A percentile compares a stretch with the other conserved stretches of the same genome.
These are phyloP conservation scores for Anacardium occidentale DNA, from an alignment of 345 rosid species.

Conservation along the genomic window DNA sequence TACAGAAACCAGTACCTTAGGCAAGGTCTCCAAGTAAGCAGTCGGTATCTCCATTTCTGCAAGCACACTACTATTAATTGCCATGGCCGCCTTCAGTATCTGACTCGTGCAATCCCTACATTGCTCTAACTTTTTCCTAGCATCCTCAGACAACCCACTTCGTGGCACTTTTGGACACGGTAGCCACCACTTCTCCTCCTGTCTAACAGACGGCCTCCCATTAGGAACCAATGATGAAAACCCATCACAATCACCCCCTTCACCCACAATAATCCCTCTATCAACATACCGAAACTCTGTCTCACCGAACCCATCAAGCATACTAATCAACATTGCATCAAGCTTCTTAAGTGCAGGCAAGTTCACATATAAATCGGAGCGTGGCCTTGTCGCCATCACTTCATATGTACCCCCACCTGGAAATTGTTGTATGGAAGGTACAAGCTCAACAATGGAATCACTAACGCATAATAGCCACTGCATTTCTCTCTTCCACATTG, in stretches of 20 bases:
- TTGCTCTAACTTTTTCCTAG: conserved; percentile 79
- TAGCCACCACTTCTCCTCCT: conserved; percentile 94
- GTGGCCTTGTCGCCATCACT: conserved; percentile 84
- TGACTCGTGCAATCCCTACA: conserved; percentile 86
- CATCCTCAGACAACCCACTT: conserved; percentile 71
- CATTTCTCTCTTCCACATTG: conserved; percentile 93
- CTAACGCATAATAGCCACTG: conserved; percentile 93
- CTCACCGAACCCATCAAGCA: conserved; percentile 73
- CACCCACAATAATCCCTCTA: conserved; percentile 74
- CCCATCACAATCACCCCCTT: conserved; percentile 46
- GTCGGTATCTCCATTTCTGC: conserved; percentile 91
- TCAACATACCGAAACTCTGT: conserved; percentile 91
- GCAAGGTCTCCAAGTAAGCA: conserved; percentile 86
- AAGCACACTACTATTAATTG: conserved; percentile 84
- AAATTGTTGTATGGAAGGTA: conserved; percentile 87
- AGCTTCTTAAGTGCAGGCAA: conserved; percentile 97
- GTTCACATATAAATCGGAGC: conserved; percentile 83
- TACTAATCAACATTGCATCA: conserved; percentile 77
- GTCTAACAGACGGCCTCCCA: conserved; percentile 74
- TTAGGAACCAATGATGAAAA: conserved; percentile 44
- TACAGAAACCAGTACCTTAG: conserved; percentile 53
- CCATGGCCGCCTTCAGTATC: conserved; percentile 98
- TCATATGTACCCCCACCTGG: conserved; percentile 93
- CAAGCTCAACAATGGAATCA: conserved; percentile 94
- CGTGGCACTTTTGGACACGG: conserved; percentile 82